Evolutionary conservation across 768 basidiomycete genomes (phyloP).

Genomic region (Naganishia friedmannii): DNA sequence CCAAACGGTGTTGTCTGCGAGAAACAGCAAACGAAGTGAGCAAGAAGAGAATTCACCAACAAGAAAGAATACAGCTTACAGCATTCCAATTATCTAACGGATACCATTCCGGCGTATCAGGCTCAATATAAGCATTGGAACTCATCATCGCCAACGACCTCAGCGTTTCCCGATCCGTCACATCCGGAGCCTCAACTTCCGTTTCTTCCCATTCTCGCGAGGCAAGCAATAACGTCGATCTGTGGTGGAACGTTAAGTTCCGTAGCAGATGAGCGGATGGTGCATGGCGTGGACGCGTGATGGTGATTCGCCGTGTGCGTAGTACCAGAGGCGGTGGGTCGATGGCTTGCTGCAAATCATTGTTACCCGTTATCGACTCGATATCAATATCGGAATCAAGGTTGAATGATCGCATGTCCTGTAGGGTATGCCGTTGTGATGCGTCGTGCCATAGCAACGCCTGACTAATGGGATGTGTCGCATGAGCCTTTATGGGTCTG

Average conservation of each 20-base stretch:
- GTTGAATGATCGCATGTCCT: slow-evolving; percentile 9
- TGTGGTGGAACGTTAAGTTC: slow-evolving; percentile 1
- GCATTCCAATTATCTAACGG: slow-evolving; percentile 63
- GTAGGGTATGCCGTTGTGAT: slow-evolving; percentile 1
- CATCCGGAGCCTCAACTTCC: slow-evolving; percentile 68
- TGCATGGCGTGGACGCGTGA: neutral
- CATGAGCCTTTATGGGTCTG: slow-evolving; percentile 47
- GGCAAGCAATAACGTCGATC: neutral
- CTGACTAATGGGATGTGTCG: slow-evolving; percentile 21
- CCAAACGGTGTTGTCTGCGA: slow-evolving; percentile 70
- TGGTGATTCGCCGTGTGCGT: neutral
- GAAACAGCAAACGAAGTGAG: slow-evolving; percentile 9
- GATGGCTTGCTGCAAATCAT: neutral
- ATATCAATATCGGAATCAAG: neutral
- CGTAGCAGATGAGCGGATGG: neutral
- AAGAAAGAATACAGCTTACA: slow-evolving; percentile 51
- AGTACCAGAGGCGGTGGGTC: slow-evolving; percentile 13
- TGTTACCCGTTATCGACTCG: neutral
- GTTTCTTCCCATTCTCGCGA: slow-evolving; percentile 62
- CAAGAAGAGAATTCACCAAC: neutral
- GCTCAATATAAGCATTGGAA: slow-evolving; percentile 70
- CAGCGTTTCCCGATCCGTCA: slow-evolving; percentile 68
- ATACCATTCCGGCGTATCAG: slow-evolving; percentile 68
- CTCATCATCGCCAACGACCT: slow-evolving; percentile 83
- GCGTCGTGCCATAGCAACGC: slow-evolving; percentile 30